Percentiles rank a stretch among this genome's conserved stretches.
phyloP scores from a whole-genome alignment of 148 eudicot species.

The Silene conica region DNA sequence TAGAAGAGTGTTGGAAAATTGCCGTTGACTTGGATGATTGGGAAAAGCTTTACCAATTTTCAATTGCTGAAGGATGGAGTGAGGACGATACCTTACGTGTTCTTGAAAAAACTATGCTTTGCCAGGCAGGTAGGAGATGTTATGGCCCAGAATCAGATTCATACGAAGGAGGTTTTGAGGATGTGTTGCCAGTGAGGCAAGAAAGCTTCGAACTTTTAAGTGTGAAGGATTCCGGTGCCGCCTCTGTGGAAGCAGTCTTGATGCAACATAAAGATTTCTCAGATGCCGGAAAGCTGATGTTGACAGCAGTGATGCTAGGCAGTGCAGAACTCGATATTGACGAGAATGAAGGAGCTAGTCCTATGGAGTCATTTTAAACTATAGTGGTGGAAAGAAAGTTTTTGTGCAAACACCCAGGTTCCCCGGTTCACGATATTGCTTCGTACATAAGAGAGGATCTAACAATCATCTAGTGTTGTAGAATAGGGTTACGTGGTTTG shows the following conservation, averaged over 20 bases:
- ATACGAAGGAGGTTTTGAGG: conserved; percentile 63
- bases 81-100: conserved; percentile 57
- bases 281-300: conserved; percentile 80
- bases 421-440: neutral
- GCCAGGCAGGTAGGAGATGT: conserved; percentile 75
- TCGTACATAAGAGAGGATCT: neutral
- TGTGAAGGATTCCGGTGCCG: conserved; percentile 37
- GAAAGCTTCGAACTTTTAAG: conserved; percentile 35
- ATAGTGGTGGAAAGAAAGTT: conserved; percentile 1
- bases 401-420: neutral
- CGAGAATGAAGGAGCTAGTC: conserved; percentile 38
- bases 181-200: conserved; percentile 72
- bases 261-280: conserved; percentile 94
- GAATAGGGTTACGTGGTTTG: neutral
- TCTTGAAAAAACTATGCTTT: conserved; percentile 63
- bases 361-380: conserved; percentile 46
- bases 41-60: conserved; percentile 60
- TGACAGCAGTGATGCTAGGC: conserved; percentile 73
- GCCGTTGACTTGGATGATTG: conserved; percentile 79
- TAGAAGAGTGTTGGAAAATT: conserved; percentile 92
- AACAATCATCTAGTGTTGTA: neutral
- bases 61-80: conserved; percentile 70
- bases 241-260: conserved; percentile 72
- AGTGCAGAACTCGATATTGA: conserved; percentile 27
- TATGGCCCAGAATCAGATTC: conserved; percentile 66